Evolutionary conservation across 2,329 filamentous ascomycete genomes (phyloP), one percentile per base, ranked within the genome.

Genomic region (Monilinia fructigena): DNA sequence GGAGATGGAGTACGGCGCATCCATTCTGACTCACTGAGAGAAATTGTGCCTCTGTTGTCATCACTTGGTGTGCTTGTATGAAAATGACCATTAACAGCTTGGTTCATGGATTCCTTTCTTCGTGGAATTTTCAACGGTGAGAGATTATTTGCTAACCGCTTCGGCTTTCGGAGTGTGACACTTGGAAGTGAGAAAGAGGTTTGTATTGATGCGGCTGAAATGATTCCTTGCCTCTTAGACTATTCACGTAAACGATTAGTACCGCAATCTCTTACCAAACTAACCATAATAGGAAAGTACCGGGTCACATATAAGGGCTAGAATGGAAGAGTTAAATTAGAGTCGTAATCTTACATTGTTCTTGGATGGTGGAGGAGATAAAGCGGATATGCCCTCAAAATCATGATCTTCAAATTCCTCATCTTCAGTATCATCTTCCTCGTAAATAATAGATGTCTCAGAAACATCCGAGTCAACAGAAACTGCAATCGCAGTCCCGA

Each of bases 11-110:
- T 70, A 40, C 68, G 67, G 42, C 68, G 68, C 72, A 74, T 72
- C 72, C 72, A 74, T 47, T 74, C 71, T 2, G 71, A 70, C 56
- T 74, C 72, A 7, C 70, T 70, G 5, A 73, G 47, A 3, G 71
- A 69, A 14, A 72, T n/a, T 14, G 68, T 67, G 5, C 66, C 63
- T n/a, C 63, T 63, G 16, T 69, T 63, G 7, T 65, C 58, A 10
- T 69, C 55, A 8, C 63, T 61, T 2, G 68, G 55, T 16, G 62
- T 47, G 20, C 31, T 42, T 0, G 8, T 18, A n/a, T 40, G 28
- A 26, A 26, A 35, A 53, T 14, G 16, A 16, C 8, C 35, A 3
- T 59, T 53, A 7, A 50, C n/a, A 28, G 6, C 42, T 23, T 63
- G 26, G 12, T 38, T 18, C 10, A 26, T 3, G 1, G 63, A 61